Evolutionary conservation across 2,329 filamentous ascomycete genomes (phyloP).

Genomic region (Bipolaris bicolor): DNA sequence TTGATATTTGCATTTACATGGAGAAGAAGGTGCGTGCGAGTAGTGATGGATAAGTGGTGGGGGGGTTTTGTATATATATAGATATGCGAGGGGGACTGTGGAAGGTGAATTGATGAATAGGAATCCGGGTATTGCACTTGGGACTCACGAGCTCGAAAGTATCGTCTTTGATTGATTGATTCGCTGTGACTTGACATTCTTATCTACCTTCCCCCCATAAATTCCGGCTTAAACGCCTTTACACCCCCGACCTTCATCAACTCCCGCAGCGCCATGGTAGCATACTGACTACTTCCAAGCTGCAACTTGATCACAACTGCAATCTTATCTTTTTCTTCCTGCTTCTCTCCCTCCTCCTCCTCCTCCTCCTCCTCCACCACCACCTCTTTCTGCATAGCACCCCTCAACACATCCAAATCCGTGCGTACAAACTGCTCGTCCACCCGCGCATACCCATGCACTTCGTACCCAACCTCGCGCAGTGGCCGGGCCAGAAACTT

Average conservation of each 20-base stretch:
- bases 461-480: slow-evolving; percentile 66
- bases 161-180: too few relatives aligned
- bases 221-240: slow-evolving; percentile 68
- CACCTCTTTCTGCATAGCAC: too few relatives aligned
- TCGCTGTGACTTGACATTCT: background rate
- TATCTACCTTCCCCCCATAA: slow-evolving; percentile 54
- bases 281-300: slow-evolving; percentile 80
- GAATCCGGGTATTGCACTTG: too few relatives aligned
- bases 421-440: slow-evolving; percentile 88
- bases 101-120: too few relatives aligned
- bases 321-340: slow-evolving; percentile 57
- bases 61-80: too few relatives aligned
- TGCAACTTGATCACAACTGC: slow-evolving; percentile 76
- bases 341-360: slow-evolving; percentile 29
- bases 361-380: slow-evolving; percentile 1
- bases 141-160: too few relatives aligned
- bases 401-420: slow-evolving; percentile 73
- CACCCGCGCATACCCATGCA: slow-evolving; percentile 71
- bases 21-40: too few relatives aligned
- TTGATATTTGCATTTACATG: too few relatives aligned
- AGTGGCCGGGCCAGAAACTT: slow-evolving; percentile 78
- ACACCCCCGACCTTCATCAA: slow-evolving; percentile 72
- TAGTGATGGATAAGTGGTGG: too few relatives aligned
- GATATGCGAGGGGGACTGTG: too few relatives aligned
- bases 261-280: slow-evolving; percentile 81